A percentile compares a stretch with the other conserved stretches of the same genome.
Conservation (phyloP, 768 basidiomycete species). For the Hericium coralloides region DNA sequence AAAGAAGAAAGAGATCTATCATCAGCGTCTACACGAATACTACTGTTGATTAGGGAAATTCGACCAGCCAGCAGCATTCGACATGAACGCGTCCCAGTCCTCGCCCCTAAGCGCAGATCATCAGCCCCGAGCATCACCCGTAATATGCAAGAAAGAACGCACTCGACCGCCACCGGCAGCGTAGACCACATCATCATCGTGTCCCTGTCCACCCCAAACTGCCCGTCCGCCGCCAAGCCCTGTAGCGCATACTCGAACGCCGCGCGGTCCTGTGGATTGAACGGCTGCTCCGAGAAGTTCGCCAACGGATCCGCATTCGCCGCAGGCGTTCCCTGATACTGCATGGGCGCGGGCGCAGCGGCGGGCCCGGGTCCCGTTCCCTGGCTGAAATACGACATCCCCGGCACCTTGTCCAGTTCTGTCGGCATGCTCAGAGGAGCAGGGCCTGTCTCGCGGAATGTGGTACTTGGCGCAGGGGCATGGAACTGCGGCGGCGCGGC, state of each 20-base stretch:
- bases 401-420: no score
- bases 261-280: conserved; percentile 1
- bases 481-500: no score
- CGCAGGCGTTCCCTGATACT: no score
- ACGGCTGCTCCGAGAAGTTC: not conserved
- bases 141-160: not conserved
- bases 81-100: conserved; percentile 14
- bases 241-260: conserved; percentile 4
- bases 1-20: no score
- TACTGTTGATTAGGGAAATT: not conserved
- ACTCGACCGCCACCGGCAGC: conserved; percentile 10
- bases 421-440: no score
- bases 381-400: no score
- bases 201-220: conserved; percentile 12
- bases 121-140: not conserved
- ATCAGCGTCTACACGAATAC: no score
- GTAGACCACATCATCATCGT: conserved; percentile 17
- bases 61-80: conserved; percentile 7
- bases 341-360: no score
- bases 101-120: conserved; percentile 2
- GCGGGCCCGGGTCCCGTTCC: no score
- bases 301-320: no score
- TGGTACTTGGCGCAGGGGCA: no score
- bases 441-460: no score
- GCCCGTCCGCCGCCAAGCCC: conserved; percentile 7